Base-by-base conservation (phyloP, 208 protist species). In the Lotmaria passim region DNA sequence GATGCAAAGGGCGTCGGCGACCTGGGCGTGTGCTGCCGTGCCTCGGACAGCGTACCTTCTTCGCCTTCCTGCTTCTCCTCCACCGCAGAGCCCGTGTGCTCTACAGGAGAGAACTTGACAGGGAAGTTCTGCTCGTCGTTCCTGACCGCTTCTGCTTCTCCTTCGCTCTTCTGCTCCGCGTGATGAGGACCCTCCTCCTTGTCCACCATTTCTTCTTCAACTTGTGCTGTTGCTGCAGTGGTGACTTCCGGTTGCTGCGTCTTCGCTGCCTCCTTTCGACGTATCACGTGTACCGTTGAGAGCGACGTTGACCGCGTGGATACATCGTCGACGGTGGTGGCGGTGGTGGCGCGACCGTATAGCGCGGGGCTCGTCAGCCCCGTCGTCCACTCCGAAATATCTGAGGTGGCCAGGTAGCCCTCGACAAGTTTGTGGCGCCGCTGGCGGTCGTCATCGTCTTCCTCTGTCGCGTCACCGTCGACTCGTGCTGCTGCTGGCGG, bases 311-410 rank as follows among this genome's bases (percentile, higher is more conserved):
- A 66, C 4, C 21, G 47, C 11, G 60, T 56, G n/a, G 44, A 66
- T 4, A 12, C 46, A n/a, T n/a, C n/a, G 57, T 34, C 41, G 57
- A 43, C 41, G 11, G 57, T 63, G 7, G 31, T 41, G 5, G 60
- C 44, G 12, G 44, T 36, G 14, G 50, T 10, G 46, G 60, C 46
- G 15, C 47, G 60, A 5, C 60, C 34, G 60, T 56, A 66, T 33
- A 56, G 21, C 60, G 56, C 28, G 21, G 60, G 56, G 46, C 46
- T 66, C 12, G 60, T 66, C 60, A 66, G 60, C 47, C 60, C 60
- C 60, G 56, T 56, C 33, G 60, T 66, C 46, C 46, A 66, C 47
- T 66, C 60, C 33, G 46, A 31, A 4, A 56, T 28, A 2, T 66
- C 60, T 3, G 60, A 66, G 11, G 46, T 34, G 1, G 60, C 60